Conservation (phyloP, 176 grass and related monocot species). For the Raddia distichophylla region DNA sequence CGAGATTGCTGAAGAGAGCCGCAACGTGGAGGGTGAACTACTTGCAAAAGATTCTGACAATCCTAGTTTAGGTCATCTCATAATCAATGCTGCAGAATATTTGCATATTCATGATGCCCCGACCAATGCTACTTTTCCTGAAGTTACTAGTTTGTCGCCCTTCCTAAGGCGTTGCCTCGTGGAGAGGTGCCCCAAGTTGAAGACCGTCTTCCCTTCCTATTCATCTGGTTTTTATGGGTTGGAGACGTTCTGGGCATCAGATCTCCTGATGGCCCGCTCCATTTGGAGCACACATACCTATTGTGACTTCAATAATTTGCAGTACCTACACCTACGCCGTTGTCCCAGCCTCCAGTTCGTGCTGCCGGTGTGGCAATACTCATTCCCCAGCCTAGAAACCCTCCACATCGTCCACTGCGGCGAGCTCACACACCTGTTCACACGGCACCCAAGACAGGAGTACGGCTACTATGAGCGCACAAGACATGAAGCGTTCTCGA, state of each 20-base stretch:
- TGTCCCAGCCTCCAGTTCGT: constrained; percentile 14
- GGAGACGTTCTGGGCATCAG: constrained; percentile 20
- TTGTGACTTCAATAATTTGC: neutral
- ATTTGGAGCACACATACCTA: neutral
- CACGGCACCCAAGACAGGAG: accelerated
- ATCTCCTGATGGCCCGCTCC: neutral
- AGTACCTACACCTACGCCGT: neutral
- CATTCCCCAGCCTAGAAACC: neutral
- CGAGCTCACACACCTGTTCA: neutral
- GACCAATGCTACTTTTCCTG: too few species aligned
- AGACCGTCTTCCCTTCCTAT: neutral
- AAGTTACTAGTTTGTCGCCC: accelerated
- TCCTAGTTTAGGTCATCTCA: neutral
- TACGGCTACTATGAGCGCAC: neutral
- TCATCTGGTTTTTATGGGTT: accelerated
- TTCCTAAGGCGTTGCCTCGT: neutral
- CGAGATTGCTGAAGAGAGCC: constrained; percentile 12
- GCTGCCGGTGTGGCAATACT: neutral
- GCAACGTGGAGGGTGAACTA: neutral
- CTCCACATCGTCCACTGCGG: neutral
- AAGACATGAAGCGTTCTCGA: neutral
- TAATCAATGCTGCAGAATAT: accelerated
- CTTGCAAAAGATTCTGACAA: accelerated
- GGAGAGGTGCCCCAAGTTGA: constrained; percentile 23
- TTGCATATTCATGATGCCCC: constrained; percentile 19